Evolutionary conservation across 208 protist genomes (phyloP).

Genomic region (Wallacemonas sp.): DNA sequence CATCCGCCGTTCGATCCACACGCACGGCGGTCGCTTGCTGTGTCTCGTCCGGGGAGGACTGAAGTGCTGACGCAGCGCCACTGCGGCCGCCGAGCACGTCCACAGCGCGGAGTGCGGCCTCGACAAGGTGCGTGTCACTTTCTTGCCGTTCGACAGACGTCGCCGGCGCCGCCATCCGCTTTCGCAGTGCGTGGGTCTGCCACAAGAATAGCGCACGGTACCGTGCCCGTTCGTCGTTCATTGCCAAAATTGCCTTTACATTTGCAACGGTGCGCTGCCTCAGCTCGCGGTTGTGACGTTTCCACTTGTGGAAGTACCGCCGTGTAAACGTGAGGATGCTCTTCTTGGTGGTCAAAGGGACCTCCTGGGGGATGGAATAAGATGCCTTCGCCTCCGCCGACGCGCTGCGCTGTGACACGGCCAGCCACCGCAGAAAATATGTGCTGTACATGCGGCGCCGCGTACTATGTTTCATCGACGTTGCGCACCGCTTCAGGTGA

Average conservation of each 20-base stretch:
- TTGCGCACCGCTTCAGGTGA: constrained; percentile 72
- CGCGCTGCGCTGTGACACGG: constrained; percentile 31
- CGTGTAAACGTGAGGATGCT: constrained; percentile 56
- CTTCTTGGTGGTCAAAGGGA: constrained; percentile 54
- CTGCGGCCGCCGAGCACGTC: constrained; percentile 23
- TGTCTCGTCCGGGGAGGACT: background rate
- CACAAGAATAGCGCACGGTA: constrained; percentile 31
- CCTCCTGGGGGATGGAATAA: constrained; percentile 35
- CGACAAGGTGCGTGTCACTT: background rate
- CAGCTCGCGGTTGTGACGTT: constrained; percentile 34
- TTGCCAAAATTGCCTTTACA: constrained; percentile 33
- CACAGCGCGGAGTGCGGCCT: constrained; percentile 24
- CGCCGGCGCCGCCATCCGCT: background rate
- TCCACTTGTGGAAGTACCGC: constrained; percentile 69
- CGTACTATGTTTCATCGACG: constrained; percentile 54
- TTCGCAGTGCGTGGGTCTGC: constrained; percentile 13
- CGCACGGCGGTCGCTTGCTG: background rate
- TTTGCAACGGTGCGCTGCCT: constrained; percentile 55
- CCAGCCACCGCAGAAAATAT: constrained; percentile 73
- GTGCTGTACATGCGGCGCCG: constrained; percentile 36
- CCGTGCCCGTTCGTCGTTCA: constrained; percentile 36
- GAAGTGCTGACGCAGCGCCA: background rate
- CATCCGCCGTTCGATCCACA: background rate
- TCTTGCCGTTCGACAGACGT: background rate
- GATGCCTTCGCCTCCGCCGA: constrained; percentile 15